Conservation (phyloP, 257 asterid species). For the Solanum medicagineum region DNA sequence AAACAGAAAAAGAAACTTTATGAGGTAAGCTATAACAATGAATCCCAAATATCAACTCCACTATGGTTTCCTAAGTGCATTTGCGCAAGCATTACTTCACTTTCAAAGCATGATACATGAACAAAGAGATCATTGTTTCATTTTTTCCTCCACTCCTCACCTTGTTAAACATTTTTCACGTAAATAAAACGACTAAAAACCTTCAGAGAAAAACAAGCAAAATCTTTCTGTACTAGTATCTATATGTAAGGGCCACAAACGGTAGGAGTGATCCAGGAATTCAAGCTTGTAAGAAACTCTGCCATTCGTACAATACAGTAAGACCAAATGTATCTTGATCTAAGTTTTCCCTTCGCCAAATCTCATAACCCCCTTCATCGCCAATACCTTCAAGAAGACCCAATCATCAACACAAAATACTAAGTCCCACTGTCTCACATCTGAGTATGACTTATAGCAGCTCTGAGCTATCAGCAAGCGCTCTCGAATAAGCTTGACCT, state of each 20-base stretch:
- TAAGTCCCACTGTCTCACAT: too few species aligned
- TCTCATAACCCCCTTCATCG: too few species aligned
- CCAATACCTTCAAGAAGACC: too few species aligned
- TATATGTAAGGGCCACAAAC: background rate
- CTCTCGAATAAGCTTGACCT: too few species aligned
- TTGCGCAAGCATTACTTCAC: background rate
- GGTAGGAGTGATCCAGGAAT: background rate
- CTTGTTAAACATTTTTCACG: slow-evolving; percentile 2
- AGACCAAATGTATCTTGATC: too few species aligned
- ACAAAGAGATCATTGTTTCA: background rate
- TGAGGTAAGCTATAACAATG: background rate
- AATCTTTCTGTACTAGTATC: background rate
- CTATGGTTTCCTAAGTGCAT: background rate
- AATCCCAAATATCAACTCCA: background rate
- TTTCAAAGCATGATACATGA: background rate
- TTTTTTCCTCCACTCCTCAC: background rate
- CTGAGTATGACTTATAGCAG: too few species aligned
- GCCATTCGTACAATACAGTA: too few species aligned
- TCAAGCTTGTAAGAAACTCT: too few species aligned
- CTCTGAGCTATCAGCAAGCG: too few species aligned
- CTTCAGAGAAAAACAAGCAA: too few species aligned
- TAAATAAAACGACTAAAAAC: background rate
- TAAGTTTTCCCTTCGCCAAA: too few species aligned
- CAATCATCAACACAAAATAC: too few species aligned
- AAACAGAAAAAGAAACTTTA: background rate